Conservation (phyloP, 2,329 filamentous ascomycete species). For the Aspergillus ustus region DNA sequence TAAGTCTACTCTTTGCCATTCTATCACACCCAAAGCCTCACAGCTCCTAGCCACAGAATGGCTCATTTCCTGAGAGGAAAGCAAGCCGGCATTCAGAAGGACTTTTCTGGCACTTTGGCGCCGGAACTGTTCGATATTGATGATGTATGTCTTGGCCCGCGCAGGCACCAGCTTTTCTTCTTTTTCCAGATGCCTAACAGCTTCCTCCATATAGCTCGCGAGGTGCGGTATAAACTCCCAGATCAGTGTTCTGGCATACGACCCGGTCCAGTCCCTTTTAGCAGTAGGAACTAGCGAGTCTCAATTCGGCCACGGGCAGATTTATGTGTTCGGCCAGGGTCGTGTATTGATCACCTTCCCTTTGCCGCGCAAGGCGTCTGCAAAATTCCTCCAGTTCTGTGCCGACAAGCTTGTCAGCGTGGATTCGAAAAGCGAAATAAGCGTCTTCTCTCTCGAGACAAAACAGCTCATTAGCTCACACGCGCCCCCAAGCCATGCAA, state of each 20-base stretch:
- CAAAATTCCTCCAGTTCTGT: constrained; percentile 80
- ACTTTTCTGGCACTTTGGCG: constrained; percentile 80
- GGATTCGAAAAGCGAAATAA: constrained; percentile 83
- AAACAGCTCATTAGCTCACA: constrained; percentile 70
- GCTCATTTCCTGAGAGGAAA: constrained; percentile 87
- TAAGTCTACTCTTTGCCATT: constrained; percentile 17
- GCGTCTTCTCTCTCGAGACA: constrained; percentile 78
- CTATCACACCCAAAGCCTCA: constrained; percentile 10
- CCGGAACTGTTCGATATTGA: constrained; percentile 81
- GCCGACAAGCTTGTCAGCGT: constrained; percentile 83
- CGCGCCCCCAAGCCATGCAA: constrained; percentile 76
- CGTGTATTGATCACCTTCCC: constrained; percentile 77
- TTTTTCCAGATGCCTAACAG: neutral
- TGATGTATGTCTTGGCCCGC: constrained; percentile 61
- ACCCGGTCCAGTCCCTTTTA: constrained; percentile 89
- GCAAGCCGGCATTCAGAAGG: constrained; percentile 89
- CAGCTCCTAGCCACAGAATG: constrained; percentile 57
- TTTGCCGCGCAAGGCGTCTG: constrained; percentile 73
- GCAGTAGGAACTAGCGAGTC: constrained; percentile 90
- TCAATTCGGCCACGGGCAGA: constrained; percentile 80
- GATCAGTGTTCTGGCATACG: constrained; percentile 81
- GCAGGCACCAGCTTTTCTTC: constrained; percentile 31
- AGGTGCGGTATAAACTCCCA: constrained; percentile 81
- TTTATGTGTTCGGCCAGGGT: constrained; percentile 85
- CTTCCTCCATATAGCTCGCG: constrained; percentile 54